Evolutionary conservation across 768 basidiomycete species (phyloP), one percentile per base, ranked within the genome.

Genomic region (Brasilioporus rufonigricans): DNA sequence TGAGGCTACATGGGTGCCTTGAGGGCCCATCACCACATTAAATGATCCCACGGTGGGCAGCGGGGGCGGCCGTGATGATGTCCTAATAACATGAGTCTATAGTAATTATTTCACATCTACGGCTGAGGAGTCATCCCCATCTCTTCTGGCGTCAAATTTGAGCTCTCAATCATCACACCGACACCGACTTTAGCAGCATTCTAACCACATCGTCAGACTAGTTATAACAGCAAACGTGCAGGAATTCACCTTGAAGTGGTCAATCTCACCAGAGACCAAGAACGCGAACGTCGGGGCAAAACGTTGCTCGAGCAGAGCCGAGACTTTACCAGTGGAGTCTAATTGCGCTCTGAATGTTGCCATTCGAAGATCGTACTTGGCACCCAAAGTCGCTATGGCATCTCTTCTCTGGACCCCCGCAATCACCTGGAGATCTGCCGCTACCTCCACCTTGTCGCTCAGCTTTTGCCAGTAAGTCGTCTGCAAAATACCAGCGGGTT

Each of bases 381-480:
- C 94, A 33, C 94, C 97, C 12, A 98, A 74, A 3, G 95, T 97
- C 24, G 96, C 92, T 46, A 95, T 76, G 12, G 95, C 97, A 67
- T 96, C 95, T 63, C 96, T 79, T 65, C 91, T 87, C 52, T 78
- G 77, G 9, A 89, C 88, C 19, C 86, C 81, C 29, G 89, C 88
- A 52, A 94, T 78, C 38, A 95, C 71, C 68, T 93, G 86, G 54
- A 99, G 73, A 63, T 98, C 96, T 31, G 94, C 93, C 31, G 93
- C 96, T n/a, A 95, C 93, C 58, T 98, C 97, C 13, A 99, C 89
- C 74, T 96, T 93, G 53, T 96, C 92, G 70, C 88, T 88, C 56
- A 99, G 75, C 69, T 92, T 94, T 60, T 98, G 94, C 90, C 93
- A 97, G 73, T 98, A 99, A 10, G 93, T 95, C 27, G 94, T 84